A percentile compares a stretch with the other conserved stretches of the same genome.
phyloP scores from a whole-genome alignment of 495 filamentous ascomycete genomes.

The Aspergillus bridgeri region DNA sequence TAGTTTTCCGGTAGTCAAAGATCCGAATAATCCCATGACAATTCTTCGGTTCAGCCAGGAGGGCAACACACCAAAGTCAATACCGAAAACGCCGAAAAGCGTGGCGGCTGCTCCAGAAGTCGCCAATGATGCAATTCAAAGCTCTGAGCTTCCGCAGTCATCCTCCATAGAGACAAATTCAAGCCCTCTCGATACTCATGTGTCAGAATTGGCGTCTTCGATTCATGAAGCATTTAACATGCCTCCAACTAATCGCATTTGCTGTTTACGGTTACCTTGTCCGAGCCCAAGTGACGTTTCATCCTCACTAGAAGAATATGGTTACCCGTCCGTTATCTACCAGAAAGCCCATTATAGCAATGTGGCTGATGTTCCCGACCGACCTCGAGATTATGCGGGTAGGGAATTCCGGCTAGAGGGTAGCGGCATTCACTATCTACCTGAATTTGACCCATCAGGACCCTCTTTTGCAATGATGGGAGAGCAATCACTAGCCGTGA shows the following conservation, averaged over 20 bases:
- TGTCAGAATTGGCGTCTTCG: slow-evolving; percentile 21
- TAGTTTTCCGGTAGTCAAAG: slow-evolving; percentile 75
- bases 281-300: slow-evolving; percentile 29
- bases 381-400: slow-evolving; percentile 79
- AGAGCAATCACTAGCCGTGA: slow-evolving; percentile 38
- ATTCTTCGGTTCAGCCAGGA: slow-evolving; percentile 66
- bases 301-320: slow-evolving; percentile 30
- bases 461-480: slow-evolving; percentile 53
- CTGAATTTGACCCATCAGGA: slow-evolving; percentile 70
- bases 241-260: slow-evolving; percentile 14
- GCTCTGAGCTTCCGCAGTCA: slow-evolving; percentile 19
- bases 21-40: slow-evolving; percentile 65
- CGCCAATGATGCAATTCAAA: slow-evolving; percentile 9
- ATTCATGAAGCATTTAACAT: slow-evolving; percentile 33
- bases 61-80: slow-evolving; percentile 39
- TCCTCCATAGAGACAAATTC: slow-evolving; percentile 20
- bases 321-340: slow-evolving; percentile 62
- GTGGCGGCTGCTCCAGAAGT: slow-evolving; percentile 4
- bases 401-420: slow-evolving; percentile 80
- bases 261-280: slow-evolving; percentile 24
- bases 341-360: slow-evolving; percentile 84
- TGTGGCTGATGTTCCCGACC: slow-evolving; percentile 80
- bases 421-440: slow-evolving; percentile 69
- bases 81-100: slow-evolving; percentile 23
- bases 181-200: slow-evolving; percentile 16